Evolutionary conservation across 345 rosid species (phyloP).

Genomic region (Aquilaria sinensis): DNA sequence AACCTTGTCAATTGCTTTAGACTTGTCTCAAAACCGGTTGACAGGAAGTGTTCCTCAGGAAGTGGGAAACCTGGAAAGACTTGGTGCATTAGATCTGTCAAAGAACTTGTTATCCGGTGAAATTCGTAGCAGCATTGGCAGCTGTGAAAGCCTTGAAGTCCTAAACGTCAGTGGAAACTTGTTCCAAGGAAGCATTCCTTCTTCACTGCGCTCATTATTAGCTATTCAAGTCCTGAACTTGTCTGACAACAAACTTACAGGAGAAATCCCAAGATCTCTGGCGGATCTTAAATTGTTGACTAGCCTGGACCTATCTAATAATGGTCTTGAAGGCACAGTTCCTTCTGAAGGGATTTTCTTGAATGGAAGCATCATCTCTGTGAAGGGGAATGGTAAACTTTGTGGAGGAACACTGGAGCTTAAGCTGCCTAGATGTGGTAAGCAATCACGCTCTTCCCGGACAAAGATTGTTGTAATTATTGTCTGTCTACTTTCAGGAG

Average conservation of each 20-base stretch:
- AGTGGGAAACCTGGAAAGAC: slow-evolving; percentile 3
- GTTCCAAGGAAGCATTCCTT: slow-evolving; percentile 17
- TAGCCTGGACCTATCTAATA: slow-evolving; percentile 13
- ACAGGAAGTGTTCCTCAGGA: slow-evolving; percentile 1
- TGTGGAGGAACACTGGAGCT: slow-evolving; percentile 12
- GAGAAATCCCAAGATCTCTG: slow-evolving; percentile 11
- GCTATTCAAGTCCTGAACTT: slow-evolving; percentile 15
- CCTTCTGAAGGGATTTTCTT: slow-evolving; percentile 14
- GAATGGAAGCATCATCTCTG: slow-evolving; percentile 10
- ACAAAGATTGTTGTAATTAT: not conserved
- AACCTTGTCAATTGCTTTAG: not conserved
- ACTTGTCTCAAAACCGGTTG: slow-evolving; percentile 14
- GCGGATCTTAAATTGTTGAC: slow-evolving; percentile 1
- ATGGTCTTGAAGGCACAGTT: slow-evolving; percentile 14
- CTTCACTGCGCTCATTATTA: slow-evolving; percentile 3
- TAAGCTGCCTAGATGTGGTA: slow-evolving; percentile 10
- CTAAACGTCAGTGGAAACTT: slow-evolving; percentile 8
- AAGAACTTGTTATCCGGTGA: slow-evolving; percentile 12
- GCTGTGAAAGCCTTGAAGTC: slow-evolving; percentile 11
- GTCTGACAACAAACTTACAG: slow-evolving; percentile 15
- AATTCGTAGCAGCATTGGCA: slow-evolving; percentile 8
- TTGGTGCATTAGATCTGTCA: slow-evolving; percentile 7
- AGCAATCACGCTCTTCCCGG: not conserved
- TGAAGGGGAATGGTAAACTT: slow-evolving; percentile 2
- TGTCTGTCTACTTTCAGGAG: not conserved